A percentile compares a stretch with the other conserved stretches of the same genome.
phyloP scores from a whole-genome alignment of 1,284 basidiomycete species.

The Schizopora paradoxa region DNA sequence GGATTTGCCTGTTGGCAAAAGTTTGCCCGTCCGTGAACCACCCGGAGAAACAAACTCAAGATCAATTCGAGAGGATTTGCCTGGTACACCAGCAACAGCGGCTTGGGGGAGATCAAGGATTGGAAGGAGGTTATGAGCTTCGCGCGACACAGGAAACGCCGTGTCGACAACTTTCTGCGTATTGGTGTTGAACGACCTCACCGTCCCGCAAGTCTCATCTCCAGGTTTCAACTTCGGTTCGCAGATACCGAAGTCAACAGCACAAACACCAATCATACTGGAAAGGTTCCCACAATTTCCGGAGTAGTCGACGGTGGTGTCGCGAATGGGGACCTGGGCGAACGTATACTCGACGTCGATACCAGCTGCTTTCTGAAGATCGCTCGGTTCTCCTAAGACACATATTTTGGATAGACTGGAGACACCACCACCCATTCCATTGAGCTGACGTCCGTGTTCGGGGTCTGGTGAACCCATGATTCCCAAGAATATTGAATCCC shows the following conservation, averaged over 20 bases:
- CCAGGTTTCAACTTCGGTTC: slow-evolving; percentile 19
- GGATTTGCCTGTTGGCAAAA: slow-evolving; percentile 57
- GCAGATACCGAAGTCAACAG: slow-evolving; percentile 56
- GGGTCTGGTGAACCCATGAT: slow-evolving; percentile 86
- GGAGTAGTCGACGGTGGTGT: slow-evolving; percentile 52
- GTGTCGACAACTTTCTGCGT: slow-evolving; percentile 63
- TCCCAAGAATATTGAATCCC: slow-evolving; percentile 60
- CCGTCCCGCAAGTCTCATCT: slow-evolving; percentile 19
- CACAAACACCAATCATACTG: slow-evolving; percentile 63
- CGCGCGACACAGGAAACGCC: slow-evolving; percentile 47
- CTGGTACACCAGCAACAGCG: slow-evolving; percentile 61
- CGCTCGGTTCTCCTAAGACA: slow-evolving; percentile 51
- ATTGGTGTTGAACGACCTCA: slow-evolving; percentile 63
- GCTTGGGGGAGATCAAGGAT: slow-evolving; percentile 46
- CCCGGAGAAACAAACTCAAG: slow-evolving; percentile 63
- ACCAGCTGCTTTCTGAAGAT: slow-evolving; percentile 33
- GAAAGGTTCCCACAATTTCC: slow-evolving; percentile 71
- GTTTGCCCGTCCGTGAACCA: slow-evolving; percentile 64
- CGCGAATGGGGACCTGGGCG: slow-evolving; percentile 50
- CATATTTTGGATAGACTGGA: slow-evolving; percentile 79
- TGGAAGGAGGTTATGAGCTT: slow-evolving; percentile 28
- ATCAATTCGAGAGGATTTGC: slow-evolving; percentile 55
- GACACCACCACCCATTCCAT: slow-evolving; percentile 80
- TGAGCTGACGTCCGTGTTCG: slow-evolving; percentile 66
- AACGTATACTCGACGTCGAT: slow-evolving; percentile 66